phyloP scores from a whole-genome alignment of 164 flowering plant species.

The Warburgia ugandensis region DNA sequence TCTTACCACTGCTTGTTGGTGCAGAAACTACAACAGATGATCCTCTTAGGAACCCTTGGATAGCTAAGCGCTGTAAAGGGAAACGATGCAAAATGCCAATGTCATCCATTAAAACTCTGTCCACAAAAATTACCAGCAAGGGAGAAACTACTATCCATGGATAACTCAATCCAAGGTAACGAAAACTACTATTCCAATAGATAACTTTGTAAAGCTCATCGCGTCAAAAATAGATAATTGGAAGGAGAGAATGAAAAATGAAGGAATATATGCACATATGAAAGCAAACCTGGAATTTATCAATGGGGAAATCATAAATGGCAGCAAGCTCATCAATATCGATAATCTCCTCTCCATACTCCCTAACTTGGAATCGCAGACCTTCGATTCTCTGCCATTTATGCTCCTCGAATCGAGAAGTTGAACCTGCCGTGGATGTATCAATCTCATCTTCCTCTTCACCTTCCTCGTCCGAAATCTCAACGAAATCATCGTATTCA shows the following conservation, averaged over 20 bases:
- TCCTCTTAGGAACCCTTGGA: constrained; percentile 79
- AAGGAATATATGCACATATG: not conserved
- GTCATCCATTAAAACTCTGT: not conserved
- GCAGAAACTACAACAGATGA: constrained; percentile 96
- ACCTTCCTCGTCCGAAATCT: constrained; percentile 13
- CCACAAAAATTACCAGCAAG: not conserved
- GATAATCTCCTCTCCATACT: constrained; percentile 66
- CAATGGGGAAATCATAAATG: constrained; percentile 73
- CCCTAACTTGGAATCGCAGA: constrained; percentile 47
- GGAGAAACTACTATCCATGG: too few relatives aligned
- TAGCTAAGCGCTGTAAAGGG: constrained; percentile 60
- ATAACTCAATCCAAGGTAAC: too few relatives aligned
- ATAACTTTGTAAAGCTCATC: not conserved
- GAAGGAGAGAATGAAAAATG: not conserved
- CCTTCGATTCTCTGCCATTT: constrained; percentile 77
- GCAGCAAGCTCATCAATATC: constrained; percentile 68
- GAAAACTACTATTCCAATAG: too few relatives aligned
- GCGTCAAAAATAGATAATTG: not conserved
- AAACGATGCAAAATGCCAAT: not conserved
- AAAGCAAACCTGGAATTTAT: constrained; percentile 73
- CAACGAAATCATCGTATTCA: constrained; percentile 15
- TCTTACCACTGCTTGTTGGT: constrained; percentile 96
- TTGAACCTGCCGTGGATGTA: not conserved
- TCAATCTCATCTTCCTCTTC: constrained; percentile 19
- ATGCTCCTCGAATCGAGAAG: constrained; percentile 29